Percentiles rank a stretch among this genome's conserved stretches.
These are phyloP conservation scores for Yarrowia divulgata DNA, from an alignment of 805 yeast species.

Conservation along the genomic window DNA sequence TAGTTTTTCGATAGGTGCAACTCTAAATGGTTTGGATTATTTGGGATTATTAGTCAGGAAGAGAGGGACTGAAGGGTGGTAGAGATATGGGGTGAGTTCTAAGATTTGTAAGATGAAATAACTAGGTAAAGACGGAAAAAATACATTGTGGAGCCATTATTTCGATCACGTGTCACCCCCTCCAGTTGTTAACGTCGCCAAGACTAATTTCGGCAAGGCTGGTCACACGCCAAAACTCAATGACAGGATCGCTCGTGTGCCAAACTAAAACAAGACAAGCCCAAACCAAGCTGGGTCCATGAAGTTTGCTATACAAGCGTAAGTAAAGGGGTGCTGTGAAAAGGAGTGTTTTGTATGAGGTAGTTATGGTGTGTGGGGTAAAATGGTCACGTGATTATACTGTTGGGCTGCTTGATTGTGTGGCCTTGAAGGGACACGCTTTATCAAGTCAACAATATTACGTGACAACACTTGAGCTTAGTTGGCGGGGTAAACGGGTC, in stretches of 20 bases:
- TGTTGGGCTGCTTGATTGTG: too few relatives aligned
- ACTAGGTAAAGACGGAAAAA: too few relatives aligned
- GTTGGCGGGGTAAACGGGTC: too few relatives aligned
- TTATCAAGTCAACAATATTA: too few relatives aligned
- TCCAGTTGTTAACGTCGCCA: neutral
- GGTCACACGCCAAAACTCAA: constrained; percentile 13
- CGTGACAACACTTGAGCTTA: too few relatives aligned
- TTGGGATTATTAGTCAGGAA: constrained; percentile 3
- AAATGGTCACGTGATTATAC: neutral
- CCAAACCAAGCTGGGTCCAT: too few relatives aligned
- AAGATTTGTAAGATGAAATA: too few relatives aligned
- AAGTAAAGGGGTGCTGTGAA: neutral
- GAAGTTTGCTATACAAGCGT: neutral
- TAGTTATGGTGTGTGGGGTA: too few relatives aligned
- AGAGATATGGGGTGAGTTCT: neutral
- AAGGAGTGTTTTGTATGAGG: too few relatives aligned
- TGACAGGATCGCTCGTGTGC: constrained; percentile 1
- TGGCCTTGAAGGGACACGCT: too few relatives aligned
- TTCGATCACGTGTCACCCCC: too few relatives aligned
- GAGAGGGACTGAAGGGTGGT: neutral
- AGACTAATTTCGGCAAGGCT: constrained; percentile 1
- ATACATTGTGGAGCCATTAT: too few relatives aligned
- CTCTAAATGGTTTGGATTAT: constrained; percentile 4
- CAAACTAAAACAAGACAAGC: neutral
- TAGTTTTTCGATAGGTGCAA: neutral